Evolutionary conservation across 2,329 filamentous ascomycete species (phyloP).

Genomic region (Pseudogymnoascus sp.): DNA sequence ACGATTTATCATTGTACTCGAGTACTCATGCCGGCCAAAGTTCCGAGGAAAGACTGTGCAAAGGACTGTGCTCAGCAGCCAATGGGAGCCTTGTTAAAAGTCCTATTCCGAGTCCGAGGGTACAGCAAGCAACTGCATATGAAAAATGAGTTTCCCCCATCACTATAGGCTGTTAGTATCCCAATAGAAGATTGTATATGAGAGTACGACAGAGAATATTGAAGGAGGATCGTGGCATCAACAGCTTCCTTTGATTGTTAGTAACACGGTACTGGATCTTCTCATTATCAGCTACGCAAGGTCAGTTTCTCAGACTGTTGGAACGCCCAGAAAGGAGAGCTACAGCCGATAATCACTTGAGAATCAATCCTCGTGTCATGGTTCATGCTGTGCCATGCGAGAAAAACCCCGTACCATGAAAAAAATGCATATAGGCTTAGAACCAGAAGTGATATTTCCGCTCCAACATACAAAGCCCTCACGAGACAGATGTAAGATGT

Average conservation of each 20-base stretch:
- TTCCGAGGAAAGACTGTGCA: background rate
- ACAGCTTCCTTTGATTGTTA: background rate
- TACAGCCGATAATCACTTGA: background rate
- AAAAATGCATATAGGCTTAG: too few relatives aligned
- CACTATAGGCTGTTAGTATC: background rate
- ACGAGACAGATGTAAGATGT: slow-evolving; percentile 37
- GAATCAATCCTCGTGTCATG: background rate
- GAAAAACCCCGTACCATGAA: background rate
- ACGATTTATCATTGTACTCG: background rate
- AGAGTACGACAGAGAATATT: background rate
- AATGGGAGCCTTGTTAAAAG: background rate
- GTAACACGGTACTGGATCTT: background rate
- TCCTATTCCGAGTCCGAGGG: background rate
- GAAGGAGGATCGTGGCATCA: background rate
- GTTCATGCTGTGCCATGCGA: background rate
- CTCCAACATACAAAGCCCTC: background rate
- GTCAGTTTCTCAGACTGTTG: background rate
- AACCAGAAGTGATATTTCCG: background rate
- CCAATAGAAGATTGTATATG: background rate
- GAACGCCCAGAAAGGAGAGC: too few relatives aligned
- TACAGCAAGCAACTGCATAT: background rate
- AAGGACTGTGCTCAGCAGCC: background rate
- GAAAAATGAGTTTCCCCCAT: background rate
- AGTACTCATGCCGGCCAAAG: background rate
- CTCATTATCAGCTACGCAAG: background rate